A percentile compares a stretch with the other conserved stretches of the same genome.
These are phyloP conservation scores for Cladosporium sphaerospermum DNA, from an alignment of 2,329 filamentous ascomycete genomes.

Conservation along the genomic window DNA sequence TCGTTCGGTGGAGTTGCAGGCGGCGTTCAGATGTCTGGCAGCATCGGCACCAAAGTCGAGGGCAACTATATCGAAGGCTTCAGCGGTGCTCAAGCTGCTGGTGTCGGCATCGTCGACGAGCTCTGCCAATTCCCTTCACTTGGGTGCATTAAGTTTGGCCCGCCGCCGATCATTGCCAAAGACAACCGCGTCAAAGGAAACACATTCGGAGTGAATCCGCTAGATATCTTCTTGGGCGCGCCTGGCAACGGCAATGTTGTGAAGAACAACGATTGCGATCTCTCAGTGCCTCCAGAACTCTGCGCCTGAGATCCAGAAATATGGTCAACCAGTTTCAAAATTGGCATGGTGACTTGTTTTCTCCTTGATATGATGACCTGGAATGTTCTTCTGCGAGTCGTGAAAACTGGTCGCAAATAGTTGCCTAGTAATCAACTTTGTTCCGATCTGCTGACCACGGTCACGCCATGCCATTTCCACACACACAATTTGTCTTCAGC, in stretches of 20 bases:
- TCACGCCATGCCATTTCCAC: too few relatives aligned
- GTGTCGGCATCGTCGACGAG: conserved; percentile 25
- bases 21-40: conserved; percentile 27
- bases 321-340: too few relatives aligned
- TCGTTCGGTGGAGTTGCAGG: conserved; percentile 10
- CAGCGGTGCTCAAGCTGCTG: conserved; percentile 16
- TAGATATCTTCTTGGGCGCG: conserved; percentile 16
- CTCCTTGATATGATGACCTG: too few relatives aligned
- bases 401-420: too few relatives aligned
- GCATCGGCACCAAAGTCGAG: conserved; percentile 23
- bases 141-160: neutral
- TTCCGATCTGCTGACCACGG: too few relatives aligned
- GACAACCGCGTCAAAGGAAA: conserved; percentile 29
- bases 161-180: conserved; percentile 15
- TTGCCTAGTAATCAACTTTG: too few relatives aligned
- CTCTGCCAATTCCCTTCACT: conserved; percentile 2
- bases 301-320: too few relatives aligned
- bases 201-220: conserved; percentile 26
- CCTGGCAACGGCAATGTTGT: conserved; percentile 2
- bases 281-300: neutral
- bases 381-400: too few relatives aligned
- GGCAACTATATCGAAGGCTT: conserved; percentile 27
- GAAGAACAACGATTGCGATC: conserved; percentile 1
- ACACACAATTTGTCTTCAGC: too few relatives aligned
- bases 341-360: too few relatives aligned